Evolutionary conservation across 2,329 filamentous ascomycete species (phyloP).

Genomic region (Pseudogymnoascus sp.): DNA sequence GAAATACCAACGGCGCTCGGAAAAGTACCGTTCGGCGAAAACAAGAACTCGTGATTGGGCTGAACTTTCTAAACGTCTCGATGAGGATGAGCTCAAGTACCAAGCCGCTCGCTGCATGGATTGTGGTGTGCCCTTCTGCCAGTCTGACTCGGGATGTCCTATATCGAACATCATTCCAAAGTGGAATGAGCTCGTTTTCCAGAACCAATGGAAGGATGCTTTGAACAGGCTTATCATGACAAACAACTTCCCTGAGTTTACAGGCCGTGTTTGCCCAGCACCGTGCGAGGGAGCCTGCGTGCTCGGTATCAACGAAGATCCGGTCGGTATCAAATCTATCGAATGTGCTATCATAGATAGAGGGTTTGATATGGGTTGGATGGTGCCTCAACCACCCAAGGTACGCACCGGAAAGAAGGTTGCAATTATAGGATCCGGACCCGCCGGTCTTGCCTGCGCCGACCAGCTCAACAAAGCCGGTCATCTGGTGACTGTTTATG

Average conservation of each 20-base stretch:
- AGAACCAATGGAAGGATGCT: constrained; percentile 81
- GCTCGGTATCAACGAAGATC: constrained; percentile 92
- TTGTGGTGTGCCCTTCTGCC: constrained; percentile 96
- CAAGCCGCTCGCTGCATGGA: constrained; percentile 98
- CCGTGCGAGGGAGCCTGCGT: constrained; percentile 96
- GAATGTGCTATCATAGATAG: constrained; percentile 97
- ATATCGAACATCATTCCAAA: constrained; percentile 98
- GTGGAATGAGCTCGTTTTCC: constrained; percentile 79
- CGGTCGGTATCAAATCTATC: constrained; percentile 96
- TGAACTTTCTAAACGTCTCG: constrained; percentile 79
- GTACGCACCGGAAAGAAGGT: constrained; percentile 81
- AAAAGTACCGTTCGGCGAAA: constrained; percentile 85
- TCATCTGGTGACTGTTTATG: constrained; percentile 82
- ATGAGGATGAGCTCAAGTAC: constrained; percentile 93
- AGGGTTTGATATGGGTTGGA: constrained; percentile 97
- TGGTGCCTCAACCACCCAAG: constrained; percentile 74
- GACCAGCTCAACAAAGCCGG: constrained; percentile 94
- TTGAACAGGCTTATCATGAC: constrained; percentile 89
- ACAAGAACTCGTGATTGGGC: constrained; percentile 89
- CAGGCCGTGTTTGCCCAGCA: constrained; percentile 91
- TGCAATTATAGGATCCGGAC: constrained; percentile 86
- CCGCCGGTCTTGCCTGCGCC: constrained; percentile 80
- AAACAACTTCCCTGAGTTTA: constrained; percentile 98
- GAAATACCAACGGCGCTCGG: constrained; percentile 87
- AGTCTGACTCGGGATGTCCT: constrained; percentile 90